These are phyloP conservation scores for Malus hybrid DNA, from an alignment of 331 rosid species.

Conservation along the genomic window DNA sequence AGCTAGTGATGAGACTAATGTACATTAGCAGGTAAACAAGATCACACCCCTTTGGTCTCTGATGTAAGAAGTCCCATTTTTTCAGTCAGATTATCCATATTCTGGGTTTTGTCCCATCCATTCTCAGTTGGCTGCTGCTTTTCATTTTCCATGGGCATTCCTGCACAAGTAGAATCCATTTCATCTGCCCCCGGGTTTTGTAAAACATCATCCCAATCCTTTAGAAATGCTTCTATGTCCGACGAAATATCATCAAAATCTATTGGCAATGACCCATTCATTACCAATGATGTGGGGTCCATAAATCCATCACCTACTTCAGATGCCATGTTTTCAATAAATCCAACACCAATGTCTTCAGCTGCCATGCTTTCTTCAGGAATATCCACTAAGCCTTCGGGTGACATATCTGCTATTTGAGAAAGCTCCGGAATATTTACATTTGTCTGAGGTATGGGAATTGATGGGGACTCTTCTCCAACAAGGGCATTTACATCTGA, in stretches of 20 bases:
- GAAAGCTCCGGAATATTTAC: constrained; percentile 58
- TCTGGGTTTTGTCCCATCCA: constrained; percentile 59
- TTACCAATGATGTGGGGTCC: constrained; percentile 38
- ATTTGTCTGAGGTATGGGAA: constrained; percentile 44
- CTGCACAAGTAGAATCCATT: constrained; percentile 32
- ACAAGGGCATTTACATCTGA: constrained; percentile 31
- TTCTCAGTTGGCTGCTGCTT: constrained; percentile 46
- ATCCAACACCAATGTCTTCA: constrained; percentile 36
- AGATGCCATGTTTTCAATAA: constrained; percentile 31
- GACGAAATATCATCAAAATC: constrained; percentile 49
- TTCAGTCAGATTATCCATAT: constrained; percentile 68
- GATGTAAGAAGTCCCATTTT: constrained; percentile 88
- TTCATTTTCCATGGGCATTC: constrained; percentile 38
- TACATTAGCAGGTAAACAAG: constrained; percentile 28
- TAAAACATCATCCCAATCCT: constrained; percentile 57
- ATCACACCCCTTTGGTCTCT: constrained; percentile 40
- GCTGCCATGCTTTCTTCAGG: constrained; percentile 39
- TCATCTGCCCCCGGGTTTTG: constrained; percentile 51
- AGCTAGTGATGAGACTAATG: constrained; percentile 31
- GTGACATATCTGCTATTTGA: constrained; percentile 39
- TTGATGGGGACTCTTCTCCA: constrained; percentile 34
- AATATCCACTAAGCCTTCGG: constrained; percentile 36
- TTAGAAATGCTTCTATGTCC: constrained; percentile 64
- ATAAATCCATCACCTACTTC: constrained; percentile 40
- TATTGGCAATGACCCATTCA: constrained; percentile 38